Percentiles rank a stretch among this genome's conserved stretches.
phyloP scores from a whole-genome alignment of 2,329 filamentous ascomycete species.

The Fusarium drepaniforme region DNA sequence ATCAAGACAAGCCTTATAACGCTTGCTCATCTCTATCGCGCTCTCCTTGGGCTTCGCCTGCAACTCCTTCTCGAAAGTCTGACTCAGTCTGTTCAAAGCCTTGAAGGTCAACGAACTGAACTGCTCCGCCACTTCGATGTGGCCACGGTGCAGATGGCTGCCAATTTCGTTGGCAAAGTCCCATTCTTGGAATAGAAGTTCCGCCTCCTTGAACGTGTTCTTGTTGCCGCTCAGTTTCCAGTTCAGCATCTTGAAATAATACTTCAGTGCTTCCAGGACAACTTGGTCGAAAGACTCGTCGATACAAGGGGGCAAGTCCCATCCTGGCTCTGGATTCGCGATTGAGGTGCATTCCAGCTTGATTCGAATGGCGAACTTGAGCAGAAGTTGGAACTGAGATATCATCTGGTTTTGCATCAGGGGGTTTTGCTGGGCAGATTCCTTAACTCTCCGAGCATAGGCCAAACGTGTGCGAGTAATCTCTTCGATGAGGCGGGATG shows the following conservation, averaged over 20 bases:
- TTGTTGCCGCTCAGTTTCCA: constrained; percentile 98
- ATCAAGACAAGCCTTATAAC: constrained; percentile 95
- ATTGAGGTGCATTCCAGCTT: constrained; percentile 90
- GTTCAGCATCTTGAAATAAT: constrained; percentile 98
- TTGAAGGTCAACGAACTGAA: constrained; percentile 96
- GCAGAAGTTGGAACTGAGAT: constrained; percentile 91
- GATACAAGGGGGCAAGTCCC: constrained; percentile 95
- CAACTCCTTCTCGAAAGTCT: constrained; percentile 92
- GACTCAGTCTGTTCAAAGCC: constrained; percentile 86
- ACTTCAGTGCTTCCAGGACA: constrained; percentile 92
- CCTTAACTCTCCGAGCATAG: constrained; percentile 95
- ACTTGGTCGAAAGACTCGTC: constrained; percentile 96
- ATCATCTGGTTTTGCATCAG: constrained; percentile 99
- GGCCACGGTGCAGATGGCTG: constrained; percentile 89
- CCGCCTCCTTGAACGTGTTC: constrained; percentile 98
- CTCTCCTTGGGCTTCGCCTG: constrained; percentile 87
- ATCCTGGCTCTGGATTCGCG: constrained; percentile 88
- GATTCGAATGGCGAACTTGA: constrained; percentile 92
- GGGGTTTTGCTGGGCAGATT: constrained; percentile 89
- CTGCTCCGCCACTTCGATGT: constrained; percentile 97
- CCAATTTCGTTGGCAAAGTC: constrained; percentile 96
- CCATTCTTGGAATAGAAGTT: constrained; percentile 98
- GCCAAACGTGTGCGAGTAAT: constrained; percentile 92
- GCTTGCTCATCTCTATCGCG: constrained; percentile 90
- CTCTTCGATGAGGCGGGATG: constrained; percentile 93